A percentile compares a stretch with the other conserved stretches of the same genome.
Conservation (phyloP, 108 stramenopile species). For the Skeletonema potamos region DNA sequence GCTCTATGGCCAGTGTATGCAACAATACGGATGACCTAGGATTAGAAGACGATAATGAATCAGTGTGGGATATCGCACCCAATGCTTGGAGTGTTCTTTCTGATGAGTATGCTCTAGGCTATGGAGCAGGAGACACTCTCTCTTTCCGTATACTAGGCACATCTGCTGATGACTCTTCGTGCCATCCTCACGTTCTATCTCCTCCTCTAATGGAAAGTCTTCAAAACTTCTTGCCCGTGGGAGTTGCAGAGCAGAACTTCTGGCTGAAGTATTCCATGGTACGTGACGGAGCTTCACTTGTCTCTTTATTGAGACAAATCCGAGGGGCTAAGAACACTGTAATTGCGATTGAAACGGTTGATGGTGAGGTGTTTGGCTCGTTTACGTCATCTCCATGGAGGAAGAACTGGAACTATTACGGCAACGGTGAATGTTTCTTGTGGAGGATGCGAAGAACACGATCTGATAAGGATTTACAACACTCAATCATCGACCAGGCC, state of each 20-base stretch:
- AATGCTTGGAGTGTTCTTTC: constrained; percentile 79
- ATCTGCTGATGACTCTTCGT: constrained; percentile 44
- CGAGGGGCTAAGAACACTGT: constrained; percentile 64
- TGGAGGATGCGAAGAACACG: constrained; percentile 73
- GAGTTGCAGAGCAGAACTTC: constrained; percentile 52
- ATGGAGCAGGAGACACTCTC: constrained; percentile 50
- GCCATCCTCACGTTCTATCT: constrained; percentile 69
- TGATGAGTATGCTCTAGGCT: constrained; percentile 81
- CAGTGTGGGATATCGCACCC: constrained; percentile 16
- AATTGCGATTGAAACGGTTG: constrained; percentile 75
- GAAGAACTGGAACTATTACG: constrained; percentile 61
- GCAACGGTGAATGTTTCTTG: constrained; percentile 68
- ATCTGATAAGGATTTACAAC: constrained; percentile 46
- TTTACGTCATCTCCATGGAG: constrained; percentile 69
- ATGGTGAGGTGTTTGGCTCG: constrained; percentile 80
- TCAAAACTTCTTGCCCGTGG: constrained; percentile 55
- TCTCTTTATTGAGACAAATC: constrained; percentile 56
- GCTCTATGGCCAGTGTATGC: constrained; percentile 29
- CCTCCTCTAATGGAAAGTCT: constrained; percentile 80
- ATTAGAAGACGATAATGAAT: constrained; percentile 24
- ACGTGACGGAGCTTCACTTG: constrained; percentile 73
- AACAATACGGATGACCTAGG: constrained; percentile 17
- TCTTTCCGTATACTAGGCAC: constrained; percentile 57
- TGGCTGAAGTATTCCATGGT: constrained; percentile 82
- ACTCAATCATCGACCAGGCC: constrained; percentile 72